Base-by-base conservation (phyloP, 2,329 filamentous ascomycete genomes). In the Lizonia empirigonia region DNA sequence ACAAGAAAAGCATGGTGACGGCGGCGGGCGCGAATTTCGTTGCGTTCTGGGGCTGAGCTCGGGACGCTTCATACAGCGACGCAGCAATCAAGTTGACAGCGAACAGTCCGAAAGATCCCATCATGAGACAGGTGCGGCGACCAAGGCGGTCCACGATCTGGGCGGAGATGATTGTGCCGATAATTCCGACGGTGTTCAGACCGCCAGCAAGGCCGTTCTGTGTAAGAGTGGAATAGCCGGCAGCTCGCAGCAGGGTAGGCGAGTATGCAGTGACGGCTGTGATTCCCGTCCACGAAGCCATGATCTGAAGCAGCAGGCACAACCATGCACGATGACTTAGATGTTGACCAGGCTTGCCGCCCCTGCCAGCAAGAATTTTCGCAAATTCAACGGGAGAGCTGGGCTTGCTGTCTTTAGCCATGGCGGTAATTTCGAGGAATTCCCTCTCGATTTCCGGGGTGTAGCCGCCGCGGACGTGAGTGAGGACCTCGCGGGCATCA, bases 171-270 rank as follows among this genome's bases (percentile, higher is more conserved):
- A 36, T 41, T 7, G 46, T 50, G 16, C 38, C 46, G 19, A 50
- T n/a, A 12, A 50, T 50, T n/a, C 46, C 46, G 7, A 50, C 37
- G 6, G 39, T 50, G 62, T 81, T 82, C 13, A 81, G 63, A 5
- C 78, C 76, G 5, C 80, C 80, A 1, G 79, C 76, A 8, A 82
- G 74, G 27, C 79, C 76, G 42, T 77, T 78, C 48, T 77, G 56
- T 54, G 72, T 79, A 27, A 78, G 59, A 4, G 69, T 64, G 55
- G 59, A 70, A 55, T 72, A 76, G 3, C 66, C 70, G 18, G 70
- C 71, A 16, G 42, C 34, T 3, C 42, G 33, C 8, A 46, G 24
- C 8, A 46, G 23, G 5, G 42, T 46, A 13, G 18, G 38, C 18
- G 32, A 37, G 27, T 37, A 50, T 30, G 24, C 39, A 27, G 32